A percentile compares a stretch with the other conserved stretches of the same genome.
Evolutionary conservation across 31 red algal species (phyloP).

Genomic region (Bonnemaisonia californica): DNA sequence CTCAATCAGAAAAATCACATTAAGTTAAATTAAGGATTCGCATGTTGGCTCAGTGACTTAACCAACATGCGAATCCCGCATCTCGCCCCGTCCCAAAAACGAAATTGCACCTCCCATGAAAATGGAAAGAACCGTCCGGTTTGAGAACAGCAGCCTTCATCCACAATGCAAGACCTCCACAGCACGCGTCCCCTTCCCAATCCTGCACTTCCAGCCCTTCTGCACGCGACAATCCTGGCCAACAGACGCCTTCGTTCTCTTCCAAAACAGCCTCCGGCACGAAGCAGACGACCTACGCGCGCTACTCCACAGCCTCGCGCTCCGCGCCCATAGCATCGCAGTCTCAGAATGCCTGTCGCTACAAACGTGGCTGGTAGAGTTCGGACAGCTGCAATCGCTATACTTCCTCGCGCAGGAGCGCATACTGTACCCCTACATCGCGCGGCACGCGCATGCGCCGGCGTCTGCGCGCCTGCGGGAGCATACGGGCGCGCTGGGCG

Average conservation of each 20-base stretch:
- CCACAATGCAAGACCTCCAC: not conserved
- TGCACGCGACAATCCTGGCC: conserved; percentile 13
- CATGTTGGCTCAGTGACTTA: conserved; percentile 24
- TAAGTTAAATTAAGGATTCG: too few species aligned
- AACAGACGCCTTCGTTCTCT: conserved; percentile 28
- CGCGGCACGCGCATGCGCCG: too few species aligned
- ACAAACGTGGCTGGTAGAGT: conserved; percentile 34
- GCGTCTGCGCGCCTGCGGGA: too few species aligned
- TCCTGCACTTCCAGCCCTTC: not conserved
- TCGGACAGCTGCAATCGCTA: conserved; percentile 6
- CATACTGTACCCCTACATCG: conserved; percentile 30
- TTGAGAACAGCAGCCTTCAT: not conserved
- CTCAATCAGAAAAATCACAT: too few species aligned
- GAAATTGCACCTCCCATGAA: not conserved
- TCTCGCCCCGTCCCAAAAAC: not conserved
- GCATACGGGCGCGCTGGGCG: too few species aligned
- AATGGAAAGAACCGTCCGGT: conserved; percentile 19
- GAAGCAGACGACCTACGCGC: not conserved
- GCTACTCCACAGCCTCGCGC: not conserved
- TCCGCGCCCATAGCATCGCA: not conserved
- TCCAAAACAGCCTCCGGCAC: conserved; percentile 21
- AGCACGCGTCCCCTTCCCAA: not conserved
- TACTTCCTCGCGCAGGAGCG: conserved; percentile 3
- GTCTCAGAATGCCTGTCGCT: conserved; percentile 3
- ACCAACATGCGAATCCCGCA: not conserved